Percentiles rank a stretch among this genome's conserved stretches.
These are phyloP conservation scores for Microthlaspi erraticum DNA, from an alignment of 345 rosid species.

Conservation along the genomic window DNA sequence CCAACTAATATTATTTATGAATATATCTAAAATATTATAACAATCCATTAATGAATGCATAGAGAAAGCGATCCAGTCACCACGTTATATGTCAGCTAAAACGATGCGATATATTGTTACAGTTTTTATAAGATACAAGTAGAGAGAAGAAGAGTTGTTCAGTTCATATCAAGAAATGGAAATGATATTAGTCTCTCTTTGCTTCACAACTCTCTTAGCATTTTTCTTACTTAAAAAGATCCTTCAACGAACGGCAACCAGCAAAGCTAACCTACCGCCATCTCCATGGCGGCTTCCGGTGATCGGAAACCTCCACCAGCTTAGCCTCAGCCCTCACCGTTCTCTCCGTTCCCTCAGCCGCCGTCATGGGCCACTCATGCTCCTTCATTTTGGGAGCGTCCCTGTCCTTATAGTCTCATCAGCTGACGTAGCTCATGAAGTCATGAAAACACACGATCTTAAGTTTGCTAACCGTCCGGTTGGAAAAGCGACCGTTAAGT, in stretches of 20 bases:
- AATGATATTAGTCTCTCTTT: not conserved
- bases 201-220: not conserved
- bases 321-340: slow-evolving; percentile 42
- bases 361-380: slow-evolving; percentile 58
- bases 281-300: not conserved
- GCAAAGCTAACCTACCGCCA: not conserved
- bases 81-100: no score
- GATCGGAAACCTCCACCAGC: slow-evolving; percentile 3
- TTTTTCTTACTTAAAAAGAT: not conserved
- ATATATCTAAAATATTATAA: no score
- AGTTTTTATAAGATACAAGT: no score
- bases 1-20: no score
- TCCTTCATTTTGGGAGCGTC: slow-evolving; percentile 50
- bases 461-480: slow-evolving; percentile 50
- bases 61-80: no score
- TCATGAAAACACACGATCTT: slow-evolving; percentile 58
- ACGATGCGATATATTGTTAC: no score
- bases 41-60: no score
- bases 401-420: slow-evolving; percentile 58
- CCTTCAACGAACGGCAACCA: not conserved
- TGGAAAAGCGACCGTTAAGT: not conserved
- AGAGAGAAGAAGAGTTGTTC: not conserved
- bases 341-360: slow-evolving; percentile 47
- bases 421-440: slow-evolving; percentile 46
- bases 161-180: not conserved